A percentile compares a stretch with the other conserved stretches of the same genome.
Conservation (phyloP, 306 rosid genomes). For the Canavalia ensiformis region DNA sequence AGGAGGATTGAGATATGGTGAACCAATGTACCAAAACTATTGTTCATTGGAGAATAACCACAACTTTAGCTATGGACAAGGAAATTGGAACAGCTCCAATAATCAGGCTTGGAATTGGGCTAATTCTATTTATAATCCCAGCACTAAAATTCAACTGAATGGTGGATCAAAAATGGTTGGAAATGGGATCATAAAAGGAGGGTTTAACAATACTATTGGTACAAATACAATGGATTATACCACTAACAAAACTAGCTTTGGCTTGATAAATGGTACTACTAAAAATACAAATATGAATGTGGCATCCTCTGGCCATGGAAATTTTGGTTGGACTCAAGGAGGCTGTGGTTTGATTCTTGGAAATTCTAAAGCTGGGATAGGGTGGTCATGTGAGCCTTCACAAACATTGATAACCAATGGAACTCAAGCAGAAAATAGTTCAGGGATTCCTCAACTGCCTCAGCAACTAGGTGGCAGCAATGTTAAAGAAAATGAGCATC, state of each 20-base stretch:
- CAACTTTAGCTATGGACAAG: not conserved
- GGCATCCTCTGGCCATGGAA: constrained; percentile 7
- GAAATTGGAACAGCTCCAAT: not conserved
- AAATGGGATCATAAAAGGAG: not conserved
- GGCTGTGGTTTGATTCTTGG: not conserved
- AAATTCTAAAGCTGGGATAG: not conserved
- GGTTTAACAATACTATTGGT: not conserved
- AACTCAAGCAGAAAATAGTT: constrained; percentile 26
- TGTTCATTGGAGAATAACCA: constrained; percentile 16
- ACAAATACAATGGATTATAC: not conserved
- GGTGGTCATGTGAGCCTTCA: not conserved
- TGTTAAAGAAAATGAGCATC: constrained; percentile 4
- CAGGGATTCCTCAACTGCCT: not conserved
- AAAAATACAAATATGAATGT: constrained; percentile 8
- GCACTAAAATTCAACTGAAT: constrained; percentile 32
- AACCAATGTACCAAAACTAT: not conserved
- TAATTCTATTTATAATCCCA: not conserved
- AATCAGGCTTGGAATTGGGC: not conserved
- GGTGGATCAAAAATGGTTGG: constrained; percentile 24
- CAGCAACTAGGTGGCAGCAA: constrained; percentile 27
- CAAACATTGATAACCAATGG: not conserved
- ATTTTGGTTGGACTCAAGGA: constrained; percentile 30
- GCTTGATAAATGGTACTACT: not conserved
- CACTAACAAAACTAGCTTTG: not conserved
- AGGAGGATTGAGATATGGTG: not conserved